phyloP scores from a whole-genome alignment of 805 yeast genomes.

The Pichia heedii region DNA sequence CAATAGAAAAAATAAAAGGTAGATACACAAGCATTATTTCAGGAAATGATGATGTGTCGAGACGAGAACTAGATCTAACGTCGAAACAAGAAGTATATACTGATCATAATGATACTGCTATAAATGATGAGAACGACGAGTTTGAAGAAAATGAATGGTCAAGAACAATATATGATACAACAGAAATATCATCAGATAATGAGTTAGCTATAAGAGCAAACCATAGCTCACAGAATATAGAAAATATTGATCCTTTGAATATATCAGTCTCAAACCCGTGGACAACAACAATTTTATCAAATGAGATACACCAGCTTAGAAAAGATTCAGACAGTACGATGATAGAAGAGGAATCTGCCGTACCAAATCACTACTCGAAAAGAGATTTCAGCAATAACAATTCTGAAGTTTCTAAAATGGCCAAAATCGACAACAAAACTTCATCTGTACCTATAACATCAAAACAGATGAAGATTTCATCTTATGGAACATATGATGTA shows the following conservation, averaged over 20 bases:
- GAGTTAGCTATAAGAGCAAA: background rate
- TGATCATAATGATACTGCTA: background rate
- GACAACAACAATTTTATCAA: conserved; percentile 2
- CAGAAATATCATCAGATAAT: background rate
- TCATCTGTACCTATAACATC: background rate
- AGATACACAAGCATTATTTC: no score
- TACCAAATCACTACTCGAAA: no score
- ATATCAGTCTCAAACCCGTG: conserved; percentile 19
- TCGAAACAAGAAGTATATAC: no score
- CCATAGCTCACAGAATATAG: background rate
- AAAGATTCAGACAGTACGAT: background rate
- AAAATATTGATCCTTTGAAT: background rate
- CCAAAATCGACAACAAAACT: background rate
- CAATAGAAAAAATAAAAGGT: background rate
- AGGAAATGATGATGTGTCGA: no score
- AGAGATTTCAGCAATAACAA: no score
- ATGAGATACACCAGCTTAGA: background rate
- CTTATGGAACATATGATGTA: conserved; percentile 3
- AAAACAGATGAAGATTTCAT: conserved; percentile 2
- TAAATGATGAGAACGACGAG: background rate
- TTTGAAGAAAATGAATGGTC: conserved; percentile 10
- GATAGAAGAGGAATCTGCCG: no score
- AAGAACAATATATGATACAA: conserved; percentile 9
- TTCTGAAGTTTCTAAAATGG: no score
- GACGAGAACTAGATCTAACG: no score